Conservation (phyloP, 176 grass and related monocot species). For the Oryza meyeriana region DNA sequence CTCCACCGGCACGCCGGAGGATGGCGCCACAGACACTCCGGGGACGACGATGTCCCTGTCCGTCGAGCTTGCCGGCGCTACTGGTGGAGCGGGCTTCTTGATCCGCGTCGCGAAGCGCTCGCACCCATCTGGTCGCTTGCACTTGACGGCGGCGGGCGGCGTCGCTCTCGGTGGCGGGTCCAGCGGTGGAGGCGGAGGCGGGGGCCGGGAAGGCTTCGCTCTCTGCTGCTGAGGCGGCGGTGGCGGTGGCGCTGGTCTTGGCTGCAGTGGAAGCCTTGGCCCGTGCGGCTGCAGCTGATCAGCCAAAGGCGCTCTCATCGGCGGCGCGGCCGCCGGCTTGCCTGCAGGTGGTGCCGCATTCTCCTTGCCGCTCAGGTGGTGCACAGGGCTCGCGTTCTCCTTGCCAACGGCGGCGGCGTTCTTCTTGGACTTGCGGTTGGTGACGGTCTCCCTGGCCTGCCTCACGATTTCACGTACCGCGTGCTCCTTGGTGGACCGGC, state of each 20-base stretch:
- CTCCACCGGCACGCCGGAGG: not conserved
- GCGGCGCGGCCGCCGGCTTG: not conserved
- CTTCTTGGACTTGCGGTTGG: slow-evolving; percentile 39
- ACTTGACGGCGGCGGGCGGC: slow-evolving; percentile 26
- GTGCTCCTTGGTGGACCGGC: slow-evolving; percentile 24
- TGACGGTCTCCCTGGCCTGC: slow-evolving; percentile 71
- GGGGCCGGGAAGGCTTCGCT: slow-evolving; percentile 33
- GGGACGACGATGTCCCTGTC: not conserved
- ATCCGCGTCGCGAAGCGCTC: slow-evolving; percentile 81
- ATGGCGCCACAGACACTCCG: not conserved
- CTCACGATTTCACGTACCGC: slow-evolving; percentile 50
- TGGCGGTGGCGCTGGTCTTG: not conserved
- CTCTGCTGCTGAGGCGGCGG: not conserved
- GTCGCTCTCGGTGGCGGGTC: not conserved
- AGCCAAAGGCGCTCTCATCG: not conserved
- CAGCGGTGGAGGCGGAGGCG: slow-evolving; percentile 45
- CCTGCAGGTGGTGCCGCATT: not conserved
- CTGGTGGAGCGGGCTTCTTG: slow-evolving; percentile 32
- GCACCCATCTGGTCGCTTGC: slow-evolving; percentile 43
- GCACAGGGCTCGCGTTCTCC: slow-evolving; percentile 25
- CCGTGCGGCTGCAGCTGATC: slow-evolving; percentile 33
- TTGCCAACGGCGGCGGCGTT: not conserved
- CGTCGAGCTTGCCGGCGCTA: not conserved
- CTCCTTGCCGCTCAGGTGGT: not conserved
- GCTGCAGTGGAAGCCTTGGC: slow-evolving; percentile 25